These are phyloP conservation scores for Ceratocystis harringtonii DNA, from an alignment of 2,329 filamentous ascomycete species.

Conservation along the genomic window DNA sequence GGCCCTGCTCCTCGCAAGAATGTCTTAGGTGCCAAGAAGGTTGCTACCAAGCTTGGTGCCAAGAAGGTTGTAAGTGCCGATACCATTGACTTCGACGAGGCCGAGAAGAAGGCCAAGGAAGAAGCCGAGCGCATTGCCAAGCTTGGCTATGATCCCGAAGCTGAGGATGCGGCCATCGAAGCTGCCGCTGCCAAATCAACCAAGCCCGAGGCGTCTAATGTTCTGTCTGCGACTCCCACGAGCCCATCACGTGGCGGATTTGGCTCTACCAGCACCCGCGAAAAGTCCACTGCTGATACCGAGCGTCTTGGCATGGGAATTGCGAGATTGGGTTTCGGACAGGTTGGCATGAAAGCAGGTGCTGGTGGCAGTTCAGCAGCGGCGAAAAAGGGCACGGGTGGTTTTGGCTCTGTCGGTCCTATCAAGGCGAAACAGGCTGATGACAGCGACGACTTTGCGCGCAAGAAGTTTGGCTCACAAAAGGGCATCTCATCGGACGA, in stretches of 20 bases:
- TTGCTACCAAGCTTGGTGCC: slow-evolving; percentile 64
- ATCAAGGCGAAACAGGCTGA: slow-evolving; percentile 49
- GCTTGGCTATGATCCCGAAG: slow-evolving; percentile 86
- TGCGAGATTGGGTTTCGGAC: slow-evolving; percentile 71
- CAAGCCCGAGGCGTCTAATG: slow-evolving; percentile 41
- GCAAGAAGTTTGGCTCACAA: slow-evolving; percentile 75
- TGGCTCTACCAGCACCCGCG: slow-evolving; percentile 41
- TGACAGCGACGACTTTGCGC: slow-evolving; percentile 70
- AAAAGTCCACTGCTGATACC: slow-evolving; percentile 60
- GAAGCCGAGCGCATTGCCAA: slow-evolving; percentile 93
- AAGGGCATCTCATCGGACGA: slow-evolving; percentile 97
- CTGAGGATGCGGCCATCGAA: slow-evolving; percentile 49
- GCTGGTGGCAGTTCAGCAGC: slow-evolving; percentile 37
- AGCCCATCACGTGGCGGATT: slow-evolving; percentile 50
- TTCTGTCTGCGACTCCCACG: slow-evolving; percentile 60
- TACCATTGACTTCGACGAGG: slow-evolving; percentile 88
- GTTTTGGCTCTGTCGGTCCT: slow-evolving; percentile 73
- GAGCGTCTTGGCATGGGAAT: slow-evolving; percentile 86
- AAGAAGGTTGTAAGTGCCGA: slow-evolving; percentile 69
- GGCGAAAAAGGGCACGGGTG: slow-evolving; percentile 59
- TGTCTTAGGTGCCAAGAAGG: slow-evolving; percentile 75
- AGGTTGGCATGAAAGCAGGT: slow-evolving; percentile 49
- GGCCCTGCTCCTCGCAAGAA: slow-evolving; percentile 61
- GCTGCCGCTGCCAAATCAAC: slow-evolving; percentile 43
- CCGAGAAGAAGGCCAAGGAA: slow-evolving; percentile 92